phyloP scores from a whole-genome alignment of 257 asterid species.

The Gynochthodes officinalis region DNA sequence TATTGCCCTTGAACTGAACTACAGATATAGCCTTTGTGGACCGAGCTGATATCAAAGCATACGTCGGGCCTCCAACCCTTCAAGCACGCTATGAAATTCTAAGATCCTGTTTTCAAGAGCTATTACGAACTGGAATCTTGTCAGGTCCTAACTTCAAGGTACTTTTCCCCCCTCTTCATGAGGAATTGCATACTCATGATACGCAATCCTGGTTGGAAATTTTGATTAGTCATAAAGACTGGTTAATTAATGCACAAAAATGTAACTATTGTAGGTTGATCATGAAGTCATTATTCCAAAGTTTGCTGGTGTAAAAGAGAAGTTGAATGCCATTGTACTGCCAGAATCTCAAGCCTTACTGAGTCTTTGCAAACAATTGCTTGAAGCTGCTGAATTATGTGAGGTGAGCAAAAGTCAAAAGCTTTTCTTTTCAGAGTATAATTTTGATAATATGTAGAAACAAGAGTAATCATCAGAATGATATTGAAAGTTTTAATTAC shows the following conservation, averaged over 20 bases:
- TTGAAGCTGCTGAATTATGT: conserved; percentile 81
- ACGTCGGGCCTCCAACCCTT: conserved; percentile 96
- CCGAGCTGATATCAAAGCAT: conserved; percentile 98
- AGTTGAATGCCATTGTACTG: conserved; percentile 26
- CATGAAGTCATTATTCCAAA: conserved; percentile 46
- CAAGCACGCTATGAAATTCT: conserved; percentile 94
- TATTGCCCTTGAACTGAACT: not conserved
- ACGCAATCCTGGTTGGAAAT: not conserved
- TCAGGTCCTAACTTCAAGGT: conserved; percentile 59
- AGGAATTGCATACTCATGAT: not conserved
- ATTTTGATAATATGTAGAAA: not conserved
- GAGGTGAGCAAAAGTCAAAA: conserved; percentile 48
- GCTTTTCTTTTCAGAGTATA: no score
- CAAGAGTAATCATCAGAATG: not conserved
- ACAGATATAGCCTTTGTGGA: conserved; percentile 95
- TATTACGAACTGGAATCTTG: conserved; percentile 71
- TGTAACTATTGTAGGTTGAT: conserved; percentile 40
- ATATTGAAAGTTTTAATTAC: not conserved
- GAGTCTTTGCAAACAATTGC: conserved; percentile 50
- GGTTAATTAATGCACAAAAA: not conserved
- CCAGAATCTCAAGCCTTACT: conserved; percentile 38
- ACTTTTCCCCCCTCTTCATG: conserved; percentile 10
- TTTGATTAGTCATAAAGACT: not conserved
- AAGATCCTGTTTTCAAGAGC: conserved; percentile 84
- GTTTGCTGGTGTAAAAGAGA: conserved; percentile 61